phyloP scores from a whole-genome alignment of 2,329 filamentous ascomycete genomes.

The Cyphellophora attinorum region DNA sequence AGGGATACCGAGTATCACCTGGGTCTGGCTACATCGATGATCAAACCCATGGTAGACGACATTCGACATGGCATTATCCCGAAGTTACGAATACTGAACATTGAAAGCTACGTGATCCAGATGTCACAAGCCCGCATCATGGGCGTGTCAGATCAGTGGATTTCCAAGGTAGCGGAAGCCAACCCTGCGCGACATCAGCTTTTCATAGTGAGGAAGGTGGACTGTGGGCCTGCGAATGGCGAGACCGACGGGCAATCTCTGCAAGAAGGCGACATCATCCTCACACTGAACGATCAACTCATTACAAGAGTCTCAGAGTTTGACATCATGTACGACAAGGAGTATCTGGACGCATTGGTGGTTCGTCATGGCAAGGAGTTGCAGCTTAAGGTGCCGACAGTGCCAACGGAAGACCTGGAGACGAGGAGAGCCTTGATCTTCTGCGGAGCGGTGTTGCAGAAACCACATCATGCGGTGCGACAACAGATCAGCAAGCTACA shows the following conservation, averaged over 20 bases:
- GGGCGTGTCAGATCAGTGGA: conserved; percentile 95
- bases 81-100: conserved; percentile 78
- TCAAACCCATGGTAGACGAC: conserved; percentile 79
- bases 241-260: conserved; percentile 45
- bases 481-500: conserved; percentile 97
- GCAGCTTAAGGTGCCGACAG: conserved; percentile 67
- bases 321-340: conserved; percentile 91
- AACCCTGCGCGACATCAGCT: conserved; percentile 91
- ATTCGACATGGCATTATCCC: conserved; percentile 73
- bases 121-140: conserved; percentile 97
- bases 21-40: conserved; percentile 76
- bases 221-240: conserved; percentile 44
- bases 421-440: conserved; percentile 88
- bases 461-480: conserved; percentile 88
- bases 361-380: conserved; percentile 78
- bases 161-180: conserved; percentile 74
- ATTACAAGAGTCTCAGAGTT: conserved; percentile 89
- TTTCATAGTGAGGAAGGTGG: conserved; percentile 94
- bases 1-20: conserved; percentile 96
- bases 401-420: conserved; percentile 81
- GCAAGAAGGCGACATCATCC: conserved; percentile 81
- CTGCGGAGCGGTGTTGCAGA: conserved; percentile 87
- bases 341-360: conserved; percentile 72
- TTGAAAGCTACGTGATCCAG: conserved; percentile 89
- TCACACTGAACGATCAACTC: conserved; percentile 82